Base-by-base conservation (phyloP, 2,329 filamentous ascomycete genomes). In the Exophiala alcalophila region DNA sequence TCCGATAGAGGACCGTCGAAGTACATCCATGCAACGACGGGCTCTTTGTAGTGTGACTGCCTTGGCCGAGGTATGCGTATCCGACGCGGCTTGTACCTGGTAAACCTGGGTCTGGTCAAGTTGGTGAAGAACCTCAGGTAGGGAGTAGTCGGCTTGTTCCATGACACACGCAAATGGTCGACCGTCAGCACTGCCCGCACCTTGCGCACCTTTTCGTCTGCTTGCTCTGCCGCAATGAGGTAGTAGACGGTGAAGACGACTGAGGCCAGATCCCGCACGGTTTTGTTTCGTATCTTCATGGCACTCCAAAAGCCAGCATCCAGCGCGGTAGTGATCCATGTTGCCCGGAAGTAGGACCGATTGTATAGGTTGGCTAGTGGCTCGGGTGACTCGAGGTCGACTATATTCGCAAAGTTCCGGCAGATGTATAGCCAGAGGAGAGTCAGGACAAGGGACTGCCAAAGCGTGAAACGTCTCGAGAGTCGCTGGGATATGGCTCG, bases 221-320 rank as follows among this genome's bases (percentile, higher is more conserved):
- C 92, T 59, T 88, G 84, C 65, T 97, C 91, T 0, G 92, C 89
- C 10, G 90, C 88, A 40, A 97, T 77, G 51, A 98, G 73, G 63
- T 98, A 98, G 66, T 95, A 98, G 8, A 84, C 61, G 0, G 86
- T 86, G 65, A 96, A 97, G 32, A 87, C 71, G 14, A 97, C 73
- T 60, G 87, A 89, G 7, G 85, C 79, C 10, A 95, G 61, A 61
- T 97, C 90, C 26, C 89, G 77, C 28, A 95, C 56, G 80, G 86
- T 90, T 57, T 85, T 89, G 33, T 73, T 73, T 43, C 78, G 79
- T 52, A 98, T 90, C 58, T 81, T 84, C 92, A 98, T 98, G 23
- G 92, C 92, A 0, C 89, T 95, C 92, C 92, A 98, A 65, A 96
- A 98, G 1, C 92, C 92, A 4, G 92, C 92, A 58, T 98, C 92